Conservation (phyloP, 208 protist genomes). For the Acanthamoeba healyi region DNA sequence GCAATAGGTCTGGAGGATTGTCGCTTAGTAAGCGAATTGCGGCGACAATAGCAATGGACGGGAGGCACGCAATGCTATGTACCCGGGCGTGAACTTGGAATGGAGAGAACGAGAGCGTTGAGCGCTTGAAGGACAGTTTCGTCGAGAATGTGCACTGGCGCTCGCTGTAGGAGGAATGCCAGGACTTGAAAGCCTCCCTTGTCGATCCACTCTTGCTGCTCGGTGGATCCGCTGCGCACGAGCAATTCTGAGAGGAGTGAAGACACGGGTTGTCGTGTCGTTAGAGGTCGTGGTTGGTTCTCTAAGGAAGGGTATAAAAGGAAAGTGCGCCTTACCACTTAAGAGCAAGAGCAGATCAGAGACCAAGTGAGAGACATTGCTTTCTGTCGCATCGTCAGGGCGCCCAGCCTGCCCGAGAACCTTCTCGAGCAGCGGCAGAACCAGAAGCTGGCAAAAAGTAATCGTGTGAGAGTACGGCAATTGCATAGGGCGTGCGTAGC, state of each 20-base stretch:
- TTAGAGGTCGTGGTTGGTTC: background rate
- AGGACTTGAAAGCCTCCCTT: conserved; percentile 45
- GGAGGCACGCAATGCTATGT: background rate
- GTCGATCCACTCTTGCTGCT: conserved; percentile 38
- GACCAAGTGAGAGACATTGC: background rate
- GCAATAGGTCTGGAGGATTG: background rate
- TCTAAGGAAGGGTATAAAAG: background rate
- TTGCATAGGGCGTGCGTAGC: background rate
- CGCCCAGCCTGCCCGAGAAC: background rate
- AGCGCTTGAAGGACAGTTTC: conserved; percentile 54
- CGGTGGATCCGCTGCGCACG: conserved; percentile 6
- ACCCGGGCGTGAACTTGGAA: background rate
- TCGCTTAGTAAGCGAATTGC: background rate
- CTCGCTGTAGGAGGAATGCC: conserved; percentile 38
- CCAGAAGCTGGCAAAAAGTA: background rate
- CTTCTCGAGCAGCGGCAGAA: conserved; percentile 46
- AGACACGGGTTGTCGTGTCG: background rate
- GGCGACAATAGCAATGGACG: background rate
- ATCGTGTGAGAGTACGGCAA: background rate
- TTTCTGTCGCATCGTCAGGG: background rate
- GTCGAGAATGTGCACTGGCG: conserved; percentile 1
- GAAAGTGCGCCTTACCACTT: background rate
- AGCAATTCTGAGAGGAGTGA: background rate
- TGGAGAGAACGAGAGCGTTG: conserved; percentile 31
- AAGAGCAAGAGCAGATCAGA: conserved; percentile 45